Conservation (phyloP, 306 rosid genomes). For the Acacia acuminata region DNA sequence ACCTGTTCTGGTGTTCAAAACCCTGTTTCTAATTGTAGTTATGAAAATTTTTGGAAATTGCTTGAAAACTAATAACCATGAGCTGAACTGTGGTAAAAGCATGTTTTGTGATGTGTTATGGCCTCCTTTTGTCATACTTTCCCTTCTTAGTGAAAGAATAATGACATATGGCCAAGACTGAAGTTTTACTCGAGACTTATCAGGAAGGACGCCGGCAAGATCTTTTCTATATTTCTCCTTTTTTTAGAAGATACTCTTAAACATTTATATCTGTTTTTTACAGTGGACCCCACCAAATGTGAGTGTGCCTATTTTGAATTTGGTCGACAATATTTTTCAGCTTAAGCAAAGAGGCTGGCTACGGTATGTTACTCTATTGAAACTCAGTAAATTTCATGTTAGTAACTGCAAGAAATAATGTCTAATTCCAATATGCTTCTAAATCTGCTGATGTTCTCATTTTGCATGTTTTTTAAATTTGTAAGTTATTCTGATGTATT, state of each 20-base stretch:
- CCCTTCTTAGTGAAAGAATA: no score
- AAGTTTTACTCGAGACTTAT: conserved; percentile 6
- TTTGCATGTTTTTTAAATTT: not conserved
- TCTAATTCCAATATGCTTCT: not conserved
- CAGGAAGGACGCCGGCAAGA: not conserved
- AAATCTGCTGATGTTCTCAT: not conserved
- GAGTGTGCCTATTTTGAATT: conserved; percentile 86
- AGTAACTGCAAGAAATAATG: conserved; percentile 2
- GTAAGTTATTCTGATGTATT: not conserved
- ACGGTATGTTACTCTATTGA: conserved; percentile 63
- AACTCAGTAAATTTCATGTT: conserved; percentile 2
- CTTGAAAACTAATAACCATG: conserved; percentile 11
- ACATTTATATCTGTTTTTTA: conserved; percentile 38
- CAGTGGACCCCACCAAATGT: conserved; percentile 99
- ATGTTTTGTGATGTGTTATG: not conserved
- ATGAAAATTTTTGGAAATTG: not conserved
- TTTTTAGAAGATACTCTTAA: not conserved
- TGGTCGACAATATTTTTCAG: conserved; percentile 97
- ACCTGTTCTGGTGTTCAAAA: conserved; percentile 24
- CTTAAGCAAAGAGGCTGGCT: conserved; percentile 98
- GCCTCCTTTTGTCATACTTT: not conserved
- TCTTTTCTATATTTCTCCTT: conserved; percentile 14
- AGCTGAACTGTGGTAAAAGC: conserved; percentile 15
- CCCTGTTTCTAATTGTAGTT: conserved; percentile 1
- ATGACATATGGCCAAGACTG: not conserved